Base-by-base conservation (phyloP, 768 basidiomycete genomes). In the Mycena belliarum region DNA sequence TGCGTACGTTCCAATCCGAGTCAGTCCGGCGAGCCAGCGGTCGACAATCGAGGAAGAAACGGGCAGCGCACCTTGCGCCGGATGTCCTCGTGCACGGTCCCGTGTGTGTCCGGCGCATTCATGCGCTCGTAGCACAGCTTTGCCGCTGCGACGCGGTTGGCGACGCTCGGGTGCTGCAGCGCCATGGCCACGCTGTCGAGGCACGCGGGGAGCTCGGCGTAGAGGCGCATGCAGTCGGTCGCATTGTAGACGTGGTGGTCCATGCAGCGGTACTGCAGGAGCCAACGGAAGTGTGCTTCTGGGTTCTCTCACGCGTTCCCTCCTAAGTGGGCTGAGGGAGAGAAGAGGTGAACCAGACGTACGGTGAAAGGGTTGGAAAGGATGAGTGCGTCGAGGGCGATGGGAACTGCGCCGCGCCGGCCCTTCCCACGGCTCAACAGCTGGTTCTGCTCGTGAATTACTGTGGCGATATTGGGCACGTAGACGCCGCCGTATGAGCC, bases 371-470 rank as follows among this genome's bases (percentile, higher is more conserved):
- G 70, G 57, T 72, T 73, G 55, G 65, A 68, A 29, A 72, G 16
- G 48, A 69, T 63, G 21, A 71, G 58, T 16, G 69, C 60, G 2
- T 73, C 70, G 8, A 73, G 62, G 37, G 68, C 65, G 49, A 71
- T 65, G 10, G 52, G 65, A n/a, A 50, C 29, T 4, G 66, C 59
- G 20, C 64, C 63, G 14, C 65, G 57, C 2, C 43, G 38, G n/a
- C 68, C 66, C 0, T 46, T 26, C 16, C 68, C 65, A 3, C n/a
- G 23, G 1, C 50, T 60, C 21, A 72, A 15, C 1, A 60, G 60
- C 10, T 60, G 55, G 55, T 72, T 74, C 45, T 69, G 61, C 52
- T 69, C 72, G 11, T 47, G 20, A 14, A 47, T 47, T 1, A 33
- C 46, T 20, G 46, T 35, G 46, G 46, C 46, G 28, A 47, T 33